phyloP scores from a whole-genome alignment of 306 rosid species.

The Fragaria iinumae region DNA sequence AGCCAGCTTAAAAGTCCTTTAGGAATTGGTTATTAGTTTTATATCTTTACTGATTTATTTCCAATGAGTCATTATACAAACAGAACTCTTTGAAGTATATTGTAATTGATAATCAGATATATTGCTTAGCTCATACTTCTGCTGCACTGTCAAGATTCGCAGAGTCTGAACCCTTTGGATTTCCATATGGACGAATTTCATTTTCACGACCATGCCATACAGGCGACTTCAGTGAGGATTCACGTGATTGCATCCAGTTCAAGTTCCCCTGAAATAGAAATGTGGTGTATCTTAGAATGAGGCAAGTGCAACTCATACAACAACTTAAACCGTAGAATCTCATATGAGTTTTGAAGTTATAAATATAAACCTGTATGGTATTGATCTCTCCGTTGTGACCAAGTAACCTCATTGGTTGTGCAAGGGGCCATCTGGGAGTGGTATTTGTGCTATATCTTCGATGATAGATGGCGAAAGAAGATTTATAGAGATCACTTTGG shows the following conservation, averaged over 20 bases:
- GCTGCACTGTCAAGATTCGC: constrained; percentile 99
- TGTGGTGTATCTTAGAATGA: constrained; percentile 27
- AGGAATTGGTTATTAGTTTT: background rate
- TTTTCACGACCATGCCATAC: constrained; percentile 95
- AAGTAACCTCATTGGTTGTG: constrained; percentile 98
- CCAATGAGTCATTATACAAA: constrained; percentile 13
- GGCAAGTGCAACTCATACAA: background rate
- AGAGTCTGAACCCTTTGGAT: constrained; percentile 90
- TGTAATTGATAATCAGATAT: background rate
- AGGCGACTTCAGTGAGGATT: constrained; percentile 78
- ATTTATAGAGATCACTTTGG: constrained; percentile 76
- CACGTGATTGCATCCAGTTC: constrained; percentile 99
- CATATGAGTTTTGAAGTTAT: constrained; percentile 20
- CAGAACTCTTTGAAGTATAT: constrained; percentile 12
- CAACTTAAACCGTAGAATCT: constrained; percentile 21
- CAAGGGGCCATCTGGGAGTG: constrained; percentile 99
- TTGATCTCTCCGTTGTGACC: constrained; percentile 99
- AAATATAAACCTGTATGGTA: constrained; percentile 80
- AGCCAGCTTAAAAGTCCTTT: background rate
- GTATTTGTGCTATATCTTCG: constrained; percentile 98
- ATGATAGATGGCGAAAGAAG: constrained; percentile 97
- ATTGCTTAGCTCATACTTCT: constrained; percentile 59
- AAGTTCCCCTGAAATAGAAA: constrained; percentile 77
- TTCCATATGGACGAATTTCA: constrained; percentile 95
- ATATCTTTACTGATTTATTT: background rate